Evolutionary conservation across 2,329 filamentous ascomycete species (phyloP).

Genomic region (Epichloe amarillans): DNA sequence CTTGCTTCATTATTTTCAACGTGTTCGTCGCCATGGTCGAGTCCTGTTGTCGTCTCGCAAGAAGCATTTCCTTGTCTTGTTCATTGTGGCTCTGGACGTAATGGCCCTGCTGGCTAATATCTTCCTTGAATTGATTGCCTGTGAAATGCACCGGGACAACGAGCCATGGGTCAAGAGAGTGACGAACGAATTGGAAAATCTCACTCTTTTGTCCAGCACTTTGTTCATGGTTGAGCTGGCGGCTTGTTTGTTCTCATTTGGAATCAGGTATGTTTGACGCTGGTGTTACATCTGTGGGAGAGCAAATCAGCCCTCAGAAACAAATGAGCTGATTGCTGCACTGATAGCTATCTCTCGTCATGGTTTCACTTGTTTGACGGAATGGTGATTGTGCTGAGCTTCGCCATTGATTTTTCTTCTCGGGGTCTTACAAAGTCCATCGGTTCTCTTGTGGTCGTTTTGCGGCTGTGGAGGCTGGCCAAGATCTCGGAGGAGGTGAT

Average conservation of each 20-base stretch:
- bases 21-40: constrained; percentile 4
- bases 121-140: constrained; percentile 34
- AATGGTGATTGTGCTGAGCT: constrained; percentile 45
- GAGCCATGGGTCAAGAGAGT: constrained; percentile 28
- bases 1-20: not conserved
- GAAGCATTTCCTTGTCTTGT: constrained; percentile 33
- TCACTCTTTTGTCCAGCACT: constrained; percentile 46
- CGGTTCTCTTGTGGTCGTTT: constrained; percentile 50
- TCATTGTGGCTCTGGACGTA: constrained; percentile 32
- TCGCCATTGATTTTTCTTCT: constrained; percentile 47
- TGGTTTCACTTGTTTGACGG: constrained; percentile 54
- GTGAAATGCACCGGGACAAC: constrained; percentile 27
- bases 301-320: not conserved
- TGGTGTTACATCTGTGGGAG: not conserved
- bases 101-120: constrained; percentile 31
- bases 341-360: constrained; percentile 37
- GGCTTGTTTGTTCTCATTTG: constrained; percentile 47
- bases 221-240: constrained; percentile 52
- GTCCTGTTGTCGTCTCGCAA: constrained; percentile 20
- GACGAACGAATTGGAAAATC: constrained; percentile 29
- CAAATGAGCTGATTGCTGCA: not conserved
- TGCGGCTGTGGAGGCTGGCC: constrained; percentile 55
- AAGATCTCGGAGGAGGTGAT: constrained; percentile 59
- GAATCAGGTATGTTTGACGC: constrained; percentile 34
- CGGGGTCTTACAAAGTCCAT: constrained; percentile 49